Evolutionary conservation across 2,329 filamentous ascomycete genomes (phyloP), one percentile per base, ranked within the genome.

Genomic region (Hymenoscyphus fraxineus): DNA sequence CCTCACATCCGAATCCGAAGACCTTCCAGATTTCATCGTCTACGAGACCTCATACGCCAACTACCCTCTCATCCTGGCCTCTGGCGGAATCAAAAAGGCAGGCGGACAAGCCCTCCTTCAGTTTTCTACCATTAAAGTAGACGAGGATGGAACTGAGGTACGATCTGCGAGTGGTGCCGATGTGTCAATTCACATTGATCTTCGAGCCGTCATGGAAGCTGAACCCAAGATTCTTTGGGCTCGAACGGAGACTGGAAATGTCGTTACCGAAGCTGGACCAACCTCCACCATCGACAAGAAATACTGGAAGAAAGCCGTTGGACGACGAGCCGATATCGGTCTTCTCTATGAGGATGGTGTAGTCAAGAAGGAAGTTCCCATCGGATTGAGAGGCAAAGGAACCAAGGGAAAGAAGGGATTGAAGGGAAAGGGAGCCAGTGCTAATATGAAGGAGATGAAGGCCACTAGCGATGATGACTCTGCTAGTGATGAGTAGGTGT

Each of bases 31-130:
- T 55, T 76, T 79, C 54, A 72, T 80, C 65, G 75, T 80, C 62
- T 80, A 80, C 70, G 78, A 80, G 70, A 80, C 78, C 7, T 78
- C 79, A 2, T 80, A 80, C 72, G 74, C 79, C 62, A 77, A 78
- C 60, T 80, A 80, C 68, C 78, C 78, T 0, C 75, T 80, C 22
- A 77, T 81, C 54, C 70, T 80, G 15, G 75, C 77, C 6, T 76
- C 74, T 3, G 78, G 77, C 13, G 73, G 72, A 59, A 79, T 81
- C 70, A 76, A 76, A 64, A 74, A 74, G 22, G 77, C 78, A n/a
- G 78, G 78, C 7, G 79, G 78, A 15, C 76, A 78, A 61, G 63
- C 71, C 15, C 57, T 70, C 47, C 66, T 75, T n/a, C 60, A 68
- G 16, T 75, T 75, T 66, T 59, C 73, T 0, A 72, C 76, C 15